These are phyloP conservation scores for Pythium sukuiense DNA, from an alignment of 352 stramenopile genomes.

Conservation along the genomic window DNA sequence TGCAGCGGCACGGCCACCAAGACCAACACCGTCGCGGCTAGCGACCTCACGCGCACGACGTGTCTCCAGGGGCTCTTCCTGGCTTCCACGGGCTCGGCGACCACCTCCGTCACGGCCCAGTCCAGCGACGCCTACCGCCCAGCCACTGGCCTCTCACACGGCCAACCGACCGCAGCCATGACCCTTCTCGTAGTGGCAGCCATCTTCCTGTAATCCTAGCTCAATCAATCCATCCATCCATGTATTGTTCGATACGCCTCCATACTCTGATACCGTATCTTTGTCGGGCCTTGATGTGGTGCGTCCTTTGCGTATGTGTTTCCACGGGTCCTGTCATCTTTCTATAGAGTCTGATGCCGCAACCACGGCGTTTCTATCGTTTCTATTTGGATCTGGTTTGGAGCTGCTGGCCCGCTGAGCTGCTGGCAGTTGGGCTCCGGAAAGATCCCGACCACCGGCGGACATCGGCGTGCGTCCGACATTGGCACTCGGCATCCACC, in stretches of 20 bases:
- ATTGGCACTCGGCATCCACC: background rate
- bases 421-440: background rate
- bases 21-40: constrained; percentile 24
- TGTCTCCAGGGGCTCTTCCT: constrained; percentile 13
- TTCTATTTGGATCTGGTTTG: constrained; percentile 20
- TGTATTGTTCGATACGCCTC: too few relatives aligned
- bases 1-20: constrained; percentile 36
- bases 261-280: too few relatives aligned
- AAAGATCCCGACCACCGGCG: constrained; percentile 2
- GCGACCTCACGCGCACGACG: background rate
- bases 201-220: too few relatives aligned
- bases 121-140: background rate
- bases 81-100: constrained; percentile 13
- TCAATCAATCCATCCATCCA: too few relatives aligned
- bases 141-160: background rate
- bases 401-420: constrained; percentile 2
- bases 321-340: background rate
- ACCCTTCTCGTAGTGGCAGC: background rate
- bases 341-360: background rate
- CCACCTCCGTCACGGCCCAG: background rate
- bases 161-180: background rate
- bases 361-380: constrained; percentile 9
- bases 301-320: background rate
- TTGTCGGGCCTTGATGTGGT: too few relatives aligned
- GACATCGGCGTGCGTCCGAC: background rate